Conservation (phyloP, 2,329 filamentous ascomycete species). For the Pseudopyricularia cyperi region DNA sequence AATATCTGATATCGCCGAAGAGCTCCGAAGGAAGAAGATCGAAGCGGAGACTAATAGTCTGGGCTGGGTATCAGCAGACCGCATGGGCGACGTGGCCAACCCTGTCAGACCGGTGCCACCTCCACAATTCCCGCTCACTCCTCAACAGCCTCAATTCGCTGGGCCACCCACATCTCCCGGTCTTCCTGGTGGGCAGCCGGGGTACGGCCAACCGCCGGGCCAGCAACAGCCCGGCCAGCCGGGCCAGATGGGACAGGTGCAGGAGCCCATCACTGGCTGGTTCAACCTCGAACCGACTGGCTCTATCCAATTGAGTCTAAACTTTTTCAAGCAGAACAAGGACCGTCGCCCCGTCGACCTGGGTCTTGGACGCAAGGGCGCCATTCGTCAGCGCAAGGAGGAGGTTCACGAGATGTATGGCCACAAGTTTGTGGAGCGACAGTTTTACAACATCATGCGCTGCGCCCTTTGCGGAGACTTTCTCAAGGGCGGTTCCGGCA, state of each 20-base stretch:
- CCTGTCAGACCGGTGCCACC: constrained; percentile 23
- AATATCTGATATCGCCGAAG: constrained; percentile 93
- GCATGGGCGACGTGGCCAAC: constrained; percentile 53
- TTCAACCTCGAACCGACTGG: constrained; percentile 93
- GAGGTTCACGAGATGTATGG: constrained; percentile 98
- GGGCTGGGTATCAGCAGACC: constrained; percentile 94
- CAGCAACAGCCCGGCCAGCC: constrained; percentile 11
- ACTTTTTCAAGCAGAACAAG: constrained; percentile 82
- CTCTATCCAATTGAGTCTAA: constrained; percentile 80
- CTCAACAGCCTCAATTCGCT: constrained; percentile 30
- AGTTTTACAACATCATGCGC: constrained; percentile 99
- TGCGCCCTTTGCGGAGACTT: constrained; percentile 97
- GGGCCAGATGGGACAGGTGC: constrained; percentile 29
- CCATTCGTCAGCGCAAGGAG: constrained; percentile 94
- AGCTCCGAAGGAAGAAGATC: constrained; percentile 93
- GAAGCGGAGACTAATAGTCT: constrained; percentile 90
- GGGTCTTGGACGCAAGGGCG: constrained; percentile 86
- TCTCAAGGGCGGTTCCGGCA: constrained; percentile 94
- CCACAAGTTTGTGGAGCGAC: constrained; percentile 96
- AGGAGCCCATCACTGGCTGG: constrained; percentile 74
- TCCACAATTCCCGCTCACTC: constrained; percentile 45
- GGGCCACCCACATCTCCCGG: constrained; percentile 29
- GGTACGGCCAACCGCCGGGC: constrained; percentile 16
- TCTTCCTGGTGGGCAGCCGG: constrained; percentile 16
- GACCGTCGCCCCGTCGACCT: constrained; percentile 74